These are phyloP conservation scores for Fraxinus baroniana DNA, from an alignment of 305 asterid genomes.

Conservation along the genomic window DNA sequence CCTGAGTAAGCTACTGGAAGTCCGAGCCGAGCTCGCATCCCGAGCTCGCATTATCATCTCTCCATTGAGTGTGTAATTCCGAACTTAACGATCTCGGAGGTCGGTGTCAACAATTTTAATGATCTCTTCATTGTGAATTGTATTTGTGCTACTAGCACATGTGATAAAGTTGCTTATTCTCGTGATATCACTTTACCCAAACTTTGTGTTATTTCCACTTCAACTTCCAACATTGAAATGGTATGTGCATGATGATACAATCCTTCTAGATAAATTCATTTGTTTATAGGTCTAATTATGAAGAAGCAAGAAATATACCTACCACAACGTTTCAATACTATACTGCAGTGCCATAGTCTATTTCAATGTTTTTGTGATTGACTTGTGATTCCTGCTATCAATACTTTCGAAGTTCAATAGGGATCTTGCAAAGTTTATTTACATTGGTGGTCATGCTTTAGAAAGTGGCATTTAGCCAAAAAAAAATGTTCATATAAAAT, in stretches of 20 bases:
- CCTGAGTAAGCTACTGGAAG: no score
- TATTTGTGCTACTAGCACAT: neutral
- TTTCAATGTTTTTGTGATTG: neutral
- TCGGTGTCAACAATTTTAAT: no score
- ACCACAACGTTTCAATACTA: neutral
- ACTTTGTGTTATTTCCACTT: neutral
- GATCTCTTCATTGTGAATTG: neutral
- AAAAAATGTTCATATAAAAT: no score
- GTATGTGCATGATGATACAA: neutral
- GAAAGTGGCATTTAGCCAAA: no score
- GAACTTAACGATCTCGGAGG: no score
- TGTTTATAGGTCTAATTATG: neutral
- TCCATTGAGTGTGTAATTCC: no score
- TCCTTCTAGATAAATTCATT: neutral
- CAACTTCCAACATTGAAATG: neutral
- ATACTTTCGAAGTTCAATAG: slow-evolving; percentile 34
- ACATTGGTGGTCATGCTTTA: no score
- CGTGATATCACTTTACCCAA: neutral
- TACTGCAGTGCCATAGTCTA: neutral
- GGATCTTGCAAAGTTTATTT: no score
- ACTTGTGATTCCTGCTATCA: slow-evolving; percentile 28
- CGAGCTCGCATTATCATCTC: no score
- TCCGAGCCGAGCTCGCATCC: no score
- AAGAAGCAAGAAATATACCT: neutral
- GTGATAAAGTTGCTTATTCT: neutral